Base-by-base conservation (phyloP, 495 filamentous ascomycete species). In the Umbilicaria muhlenbergii region DNA sequence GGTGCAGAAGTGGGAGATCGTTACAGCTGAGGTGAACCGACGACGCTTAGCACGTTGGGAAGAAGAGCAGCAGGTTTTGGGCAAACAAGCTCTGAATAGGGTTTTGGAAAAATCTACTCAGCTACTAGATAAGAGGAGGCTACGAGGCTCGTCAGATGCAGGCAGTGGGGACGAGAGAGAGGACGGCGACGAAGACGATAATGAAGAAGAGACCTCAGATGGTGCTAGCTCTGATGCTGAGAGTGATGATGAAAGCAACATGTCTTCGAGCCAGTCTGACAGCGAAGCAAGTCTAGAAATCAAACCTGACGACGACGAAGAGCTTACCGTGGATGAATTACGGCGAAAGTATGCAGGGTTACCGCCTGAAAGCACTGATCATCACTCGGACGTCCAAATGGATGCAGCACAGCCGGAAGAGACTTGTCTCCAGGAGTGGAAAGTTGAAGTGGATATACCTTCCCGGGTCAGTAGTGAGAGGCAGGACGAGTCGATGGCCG, bases 71-170 rank as follows among this genome's bases (percentile, higher is more conserved):
- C 82, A 89, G 55, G 75, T 73, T 16, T 69, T 79, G 48, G 81
- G 86, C 43, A 85, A 87, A 53, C 77, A 84, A 51, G 81, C 82
- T 7, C 64, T 94, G 45, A 84, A 92, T 49, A 75, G 85, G 54
- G 84, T 84, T 16, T 78, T 94, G 38, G 85, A 83, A 50, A 70
- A 83, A 36, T 72, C 71, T 10, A 77, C 68, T 17, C 64, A 59
- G 64, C 71, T 59, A 47, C 75, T 55, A 61, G 74, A 55, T 61
- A 81, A 60, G 58, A 61, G 52, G 53, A 68, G 71, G 57, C 48
- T 63, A 70, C 32, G 74, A 72, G 57, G 65, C 56, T 61, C 67
- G 60, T 51, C 70, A 15, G 63, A 62, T 15, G 48, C 50, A 32
- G 59, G 58, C 11, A 54, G 44, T 35, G 63, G 64, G 15, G 58